phyloP scores from a whole-genome alignment of 2,329 filamentous ascomycete genomes.

The Huntiella bhutanensis region DNA sequence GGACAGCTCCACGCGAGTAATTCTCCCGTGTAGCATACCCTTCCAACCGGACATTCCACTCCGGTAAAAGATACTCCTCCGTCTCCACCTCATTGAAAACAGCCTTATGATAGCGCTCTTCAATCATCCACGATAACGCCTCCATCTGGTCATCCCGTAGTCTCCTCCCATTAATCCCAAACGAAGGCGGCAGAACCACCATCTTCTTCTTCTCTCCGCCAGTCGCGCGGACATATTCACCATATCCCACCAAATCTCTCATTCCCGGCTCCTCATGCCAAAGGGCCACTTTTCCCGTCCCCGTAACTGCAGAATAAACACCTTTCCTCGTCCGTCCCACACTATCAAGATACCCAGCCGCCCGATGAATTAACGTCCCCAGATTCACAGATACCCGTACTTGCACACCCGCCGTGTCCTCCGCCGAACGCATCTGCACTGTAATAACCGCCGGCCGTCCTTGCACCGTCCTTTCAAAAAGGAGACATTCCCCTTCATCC shows the following conservation, averaged over 20 bases:
- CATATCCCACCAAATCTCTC: neutral
- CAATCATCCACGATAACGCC: conserved; percentile 16
- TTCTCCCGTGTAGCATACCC: conserved; percentile 17
- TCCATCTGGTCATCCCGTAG: conserved; percentile 14
- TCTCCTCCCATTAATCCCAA: conserved; percentile 4
- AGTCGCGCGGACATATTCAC: too few relatives aligned
- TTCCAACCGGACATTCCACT: conserved; percentile 19
- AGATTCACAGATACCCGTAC: conserved; percentile 12
- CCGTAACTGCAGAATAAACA: neutral
- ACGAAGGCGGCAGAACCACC: conserved; percentile 10
- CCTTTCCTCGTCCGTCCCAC: neutral
- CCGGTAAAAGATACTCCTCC: conserved; percentile 20
- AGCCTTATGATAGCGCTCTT: conserved; percentile 12
- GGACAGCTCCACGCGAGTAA: conserved; percentile 20
- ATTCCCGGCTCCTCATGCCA: conserved; percentile 4
- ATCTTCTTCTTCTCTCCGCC: too few relatives aligned
- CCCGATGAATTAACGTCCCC: conserved; percentile 12
- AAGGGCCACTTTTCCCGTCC: neutral
- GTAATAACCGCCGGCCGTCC: conserved; percentile 5
- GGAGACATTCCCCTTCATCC: conserved; percentile 5
- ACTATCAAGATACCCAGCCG: conserved; percentile 11
- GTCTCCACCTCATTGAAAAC: conserved; percentile 21
- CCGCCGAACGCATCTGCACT: conserved; percentile 6
- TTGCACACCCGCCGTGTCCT: neutral
- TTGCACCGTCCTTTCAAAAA: conserved; percentile 8